Evolutionary conservation across 768 basidiomycete species (phyloP), one percentile per base, ranked within the genome.

Genomic region (Boletus sp.): DNA sequence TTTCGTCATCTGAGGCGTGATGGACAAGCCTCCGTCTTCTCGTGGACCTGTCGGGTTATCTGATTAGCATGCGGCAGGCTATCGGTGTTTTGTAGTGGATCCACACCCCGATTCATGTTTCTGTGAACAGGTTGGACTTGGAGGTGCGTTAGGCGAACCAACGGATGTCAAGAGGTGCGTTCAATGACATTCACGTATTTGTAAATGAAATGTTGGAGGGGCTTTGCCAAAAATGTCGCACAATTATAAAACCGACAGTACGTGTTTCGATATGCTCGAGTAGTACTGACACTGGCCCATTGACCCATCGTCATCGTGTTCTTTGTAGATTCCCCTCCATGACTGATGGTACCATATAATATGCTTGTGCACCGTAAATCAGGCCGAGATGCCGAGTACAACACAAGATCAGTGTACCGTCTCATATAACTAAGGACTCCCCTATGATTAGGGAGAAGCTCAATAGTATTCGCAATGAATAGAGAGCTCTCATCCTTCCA

Each of bases 1-100:
- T 4, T 15, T 21, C n/a, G 34, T 38, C 66, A 72, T 70, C 33
- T 62, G 56, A n/a, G 57, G 50, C 3, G 70, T 68, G 38, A 70
- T 30, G 29, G 21, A 53, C 57, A 72, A 56, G 27, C 60, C 60
- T 15, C 68, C 69, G 19, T 64, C 62, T n/a, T 30, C 17, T 27
- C 49, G 19, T 35, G 21, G 21, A n/a, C 10, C 64, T 67, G 39
- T 39, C 25, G 15, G 17, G 37, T 29, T 34, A 27, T 61, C 11
- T 32, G 37, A 52, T 58, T 35, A 61, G 43, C 14, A 19, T 21
- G 9, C 35, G 0, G 11, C 5, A 7, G 5, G 10, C 8, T 3
- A 13, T 15, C 25, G 6, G 30, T 19, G 13, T 21, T 35, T 1
- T 30, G 29, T 14, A 37, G 14, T n/a, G 32, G 14, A 44, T 52